Evolutionary conservation across 2,329 filamentous ascomycete genomes (phyloP), one percentile per base, ranked within the genome.

Genomic region (Teratosphaeria pseudoeucalypti): DNA sequence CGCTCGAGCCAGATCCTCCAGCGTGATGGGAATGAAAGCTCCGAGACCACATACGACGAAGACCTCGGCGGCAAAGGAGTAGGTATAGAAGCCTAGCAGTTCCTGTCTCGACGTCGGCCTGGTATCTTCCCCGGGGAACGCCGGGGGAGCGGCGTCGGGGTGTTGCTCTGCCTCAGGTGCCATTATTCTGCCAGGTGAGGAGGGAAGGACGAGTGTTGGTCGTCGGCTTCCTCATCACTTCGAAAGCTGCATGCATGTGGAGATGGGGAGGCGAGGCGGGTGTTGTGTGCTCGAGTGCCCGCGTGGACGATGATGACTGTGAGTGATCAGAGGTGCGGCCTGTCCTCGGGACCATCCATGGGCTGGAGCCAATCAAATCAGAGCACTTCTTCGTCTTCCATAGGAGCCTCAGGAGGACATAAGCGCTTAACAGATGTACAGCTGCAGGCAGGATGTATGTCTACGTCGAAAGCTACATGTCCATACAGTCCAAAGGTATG

Each of bases 31-130:
- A 63, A 99, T 92, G 75, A 99, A 99, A 47, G 90, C 76, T 85
- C 92, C 85, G 72, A 89, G 84, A 26, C 85, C 92, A 74, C 94
- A 97, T 59, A 97, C 89, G 16, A 95, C 90, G 73, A 96, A 97
- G 58, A 95, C 92, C 77, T 99, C 94, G 23, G 92, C 91, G 27
- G 94, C 94, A 81, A 95, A 97, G 52, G 89, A 89, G 78, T 97
- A 97, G 72, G 88, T 87, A 75, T 97, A 99, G 89, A 95, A 99
- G 67, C 92, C 94, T 47, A 85, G 80, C 61, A 97, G 82, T 81
- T 99, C 94, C 74, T 88, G 92, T 67, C 77, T 78, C 73, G 89
- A 96, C 10, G 94, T 97, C 58, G 88, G 83, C n/a, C 92, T 82
- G 27, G 85, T 89, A 74, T 99, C 94, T 73, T 97, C 90, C 62